phyloP scores from a whole-genome alignment of 768 basidiomycete species.

The Cystoderma amianthinum region DNA sequence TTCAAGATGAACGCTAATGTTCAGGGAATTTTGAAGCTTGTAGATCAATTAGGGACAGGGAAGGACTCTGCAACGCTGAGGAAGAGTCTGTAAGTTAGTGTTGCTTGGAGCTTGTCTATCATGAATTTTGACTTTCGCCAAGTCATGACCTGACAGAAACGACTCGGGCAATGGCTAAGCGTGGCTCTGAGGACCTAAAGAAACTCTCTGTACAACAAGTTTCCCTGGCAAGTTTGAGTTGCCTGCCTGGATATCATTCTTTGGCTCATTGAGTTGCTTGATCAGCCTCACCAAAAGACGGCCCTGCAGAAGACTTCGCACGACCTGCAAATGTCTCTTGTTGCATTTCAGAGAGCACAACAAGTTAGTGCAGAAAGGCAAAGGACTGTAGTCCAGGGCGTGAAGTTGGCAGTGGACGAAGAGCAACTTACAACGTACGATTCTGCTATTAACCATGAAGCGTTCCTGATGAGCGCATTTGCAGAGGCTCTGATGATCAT shows the following conservation, averaged over 20 bases:
- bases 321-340: constrained; percentile 84
- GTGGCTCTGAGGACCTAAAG: constrained; percentile 91
- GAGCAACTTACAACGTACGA: constrained; percentile 31
- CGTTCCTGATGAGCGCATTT: constrained; percentile 2
- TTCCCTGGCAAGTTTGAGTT: constrained; percentile 38
- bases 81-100: constrained; percentile 68
- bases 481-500: constrained; percentile 24
- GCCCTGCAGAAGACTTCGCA: constrained; percentile 88
- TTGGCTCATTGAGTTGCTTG: constrained; percentile 1
- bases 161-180: constrained; percentile 68
- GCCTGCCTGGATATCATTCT: not conserved
- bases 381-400: constrained; percentile 80
- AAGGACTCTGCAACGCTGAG: constrained; percentile 72
- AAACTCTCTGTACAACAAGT: constrained; percentile 66
- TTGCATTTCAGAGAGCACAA: constrained; percentile 89
- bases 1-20: constrained; percentile 99
- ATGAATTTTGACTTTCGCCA: no score
- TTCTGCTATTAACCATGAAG: not conserved
- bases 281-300: constrained; percentile 73
- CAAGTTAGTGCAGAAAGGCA: constrained; percentile 87
- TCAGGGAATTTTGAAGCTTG: constrained; percentile 89
- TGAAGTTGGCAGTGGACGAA: constrained; percentile 80
- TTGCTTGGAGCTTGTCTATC: no score
- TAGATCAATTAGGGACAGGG: constrained; percentile 88
- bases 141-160: not conserved